Evolutionary conservation across 2,329 filamentous ascomycete genomes (phyloP).

Genomic region (Nectriaceae sp.): DNA sequence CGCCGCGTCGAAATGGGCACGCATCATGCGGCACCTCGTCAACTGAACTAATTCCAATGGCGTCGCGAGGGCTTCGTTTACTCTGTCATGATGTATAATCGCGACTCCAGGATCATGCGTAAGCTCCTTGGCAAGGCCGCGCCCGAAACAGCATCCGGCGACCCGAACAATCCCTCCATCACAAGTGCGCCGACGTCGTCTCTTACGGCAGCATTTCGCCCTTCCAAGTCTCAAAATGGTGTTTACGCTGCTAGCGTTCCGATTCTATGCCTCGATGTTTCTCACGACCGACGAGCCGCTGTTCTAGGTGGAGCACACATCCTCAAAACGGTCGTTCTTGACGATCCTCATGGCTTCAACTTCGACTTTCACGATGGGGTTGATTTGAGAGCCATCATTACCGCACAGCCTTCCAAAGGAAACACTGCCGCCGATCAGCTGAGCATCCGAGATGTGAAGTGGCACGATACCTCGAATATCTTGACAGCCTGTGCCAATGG

Average conservation of each 20-base stretch:
- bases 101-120: constrained; percentile 59
- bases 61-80: constrained; percentile 30
- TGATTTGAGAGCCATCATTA: constrained; percentile 59
- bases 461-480: constrained; percentile 55
- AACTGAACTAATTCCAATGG: constrained; percentile 31
- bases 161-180: constrained; percentile 39
- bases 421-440: constrained; percentile 55
- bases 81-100: constrained; percentile 49
- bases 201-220: constrained; percentile 46
- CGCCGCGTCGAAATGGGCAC: too few species aligned
- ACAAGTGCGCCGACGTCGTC: constrained; percentile 46
- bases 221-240: constrained; percentile 57
- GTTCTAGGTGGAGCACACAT: constrained; percentile 61
- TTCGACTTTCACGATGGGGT: constrained; percentile 55
- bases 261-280: constrained; percentile 59
- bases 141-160: constrained; percentile 47
- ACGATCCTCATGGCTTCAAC: constrained; percentile 42
- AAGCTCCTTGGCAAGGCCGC: constrained; percentile 59
- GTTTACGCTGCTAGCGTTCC: constrained; percentile 53
- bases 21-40: constrained; percentile 18
- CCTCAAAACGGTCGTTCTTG: constrained; percentile 60
- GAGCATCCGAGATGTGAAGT: constrained; percentile 64
- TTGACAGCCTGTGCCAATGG: constrained; percentile 66
- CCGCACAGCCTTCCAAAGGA: constrained; percentile 45
- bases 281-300: constrained; percentile 56